Conservation (phyloP, 1,139 yeast genomes). For the Meyerozyma athensensis region DNA sequence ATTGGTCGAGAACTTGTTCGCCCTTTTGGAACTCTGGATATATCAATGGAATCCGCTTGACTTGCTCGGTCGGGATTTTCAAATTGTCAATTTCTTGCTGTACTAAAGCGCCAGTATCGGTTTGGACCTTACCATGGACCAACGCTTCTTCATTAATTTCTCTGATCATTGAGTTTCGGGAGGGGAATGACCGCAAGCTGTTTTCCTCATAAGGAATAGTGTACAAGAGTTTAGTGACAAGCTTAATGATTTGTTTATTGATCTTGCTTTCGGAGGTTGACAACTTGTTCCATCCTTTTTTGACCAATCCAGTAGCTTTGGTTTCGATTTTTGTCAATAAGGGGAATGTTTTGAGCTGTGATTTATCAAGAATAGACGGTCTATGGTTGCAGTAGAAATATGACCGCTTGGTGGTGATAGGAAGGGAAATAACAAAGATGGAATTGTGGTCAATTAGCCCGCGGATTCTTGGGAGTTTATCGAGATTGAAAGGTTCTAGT, state of each 20-base stretch:
- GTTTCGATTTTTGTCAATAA: slow-evolving; percentile 33
- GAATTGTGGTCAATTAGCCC: slow-evolving; percentile 17
- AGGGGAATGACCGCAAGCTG: slow-evolving; percentile 49
- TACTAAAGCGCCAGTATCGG: slow-evolving; percentile 15
- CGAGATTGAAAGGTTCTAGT: background rate
- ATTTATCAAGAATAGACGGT: slow-evolving; percentile 23
- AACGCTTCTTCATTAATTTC: slow-evolving; percentile 27
- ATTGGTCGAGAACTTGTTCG: slow-evolving; percentile 27
- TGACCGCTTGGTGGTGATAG: slow-evolving; percentile 52
- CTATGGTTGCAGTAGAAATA: slow-evolving; percentile 59
- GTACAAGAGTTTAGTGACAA: slow-evolving; percentile 32
- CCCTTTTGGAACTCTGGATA: slow-evolving; percentile 38
- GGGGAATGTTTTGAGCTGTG: slow-evolving; percentile 28
- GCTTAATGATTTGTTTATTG: slow-evolving; percentile 35
- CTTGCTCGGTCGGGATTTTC: slow-evolving; percentile 26
- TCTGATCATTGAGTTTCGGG: slow-evolving; percentile 43
- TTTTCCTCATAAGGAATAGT: slow-evolving; percentile 51
- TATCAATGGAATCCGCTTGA: slow-evolving; percentile 39
- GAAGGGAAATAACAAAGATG: slow-evolving; percentile 52
- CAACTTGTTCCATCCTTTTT: slow-evolving; percentile 44
- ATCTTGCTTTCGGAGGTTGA: slow-evolving; percentile 31
- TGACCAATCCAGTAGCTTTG: slow-evolving; percentile 33
- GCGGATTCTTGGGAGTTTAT: background rate
- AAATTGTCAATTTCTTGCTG: slow-evolving; percentile 30
- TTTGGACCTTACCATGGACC: slow-evolving; percentile 6